Percentiles rank a stretch among this genome's conserved stretches.
These are phyloP conservation scores for Puccinia coronata DNA, from an alignment of 1,284 basidiomycete genomes.

Conservation along the genomic window DNA sequence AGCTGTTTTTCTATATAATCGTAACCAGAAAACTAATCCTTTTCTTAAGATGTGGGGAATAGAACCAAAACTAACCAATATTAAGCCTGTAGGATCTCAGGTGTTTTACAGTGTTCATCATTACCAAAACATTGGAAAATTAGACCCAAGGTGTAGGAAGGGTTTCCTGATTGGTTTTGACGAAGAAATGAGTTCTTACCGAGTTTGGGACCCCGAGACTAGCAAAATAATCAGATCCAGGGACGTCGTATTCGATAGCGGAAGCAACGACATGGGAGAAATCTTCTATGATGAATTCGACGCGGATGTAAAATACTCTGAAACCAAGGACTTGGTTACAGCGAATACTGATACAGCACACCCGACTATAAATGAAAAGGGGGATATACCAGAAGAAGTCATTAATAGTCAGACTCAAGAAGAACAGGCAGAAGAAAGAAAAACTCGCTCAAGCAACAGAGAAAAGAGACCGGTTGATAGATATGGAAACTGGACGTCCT, in stretches of 20 bases:
- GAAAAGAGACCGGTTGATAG: constrained; percentile 21
- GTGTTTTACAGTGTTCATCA: constrained; percentile 10
- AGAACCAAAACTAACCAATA: constrained; percentile 2
- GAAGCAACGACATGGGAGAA: background rate
- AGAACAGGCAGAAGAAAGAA: background rate
- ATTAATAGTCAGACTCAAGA: background rate
- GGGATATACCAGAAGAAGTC: background rate
- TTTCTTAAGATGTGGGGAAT: background rate
- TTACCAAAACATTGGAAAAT: constrained; percentile 7
- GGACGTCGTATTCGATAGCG: constrained; percentile 20
- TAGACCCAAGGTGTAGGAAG: constrained; percentile 8
- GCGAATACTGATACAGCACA: background rate
- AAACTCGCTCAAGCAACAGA: constrained; percentile 8
- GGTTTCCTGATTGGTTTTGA: constrained; percentile 28
- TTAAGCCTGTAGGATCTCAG: background rate
- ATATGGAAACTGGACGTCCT: constrained; percentile 25
- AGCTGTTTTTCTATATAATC: constrained; percentile 5
- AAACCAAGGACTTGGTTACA: too few species aligned
- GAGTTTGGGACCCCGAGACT: constrained; percentile 2
- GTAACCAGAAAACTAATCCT: constrained; percentile 20
- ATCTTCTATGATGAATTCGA: constrained; percentile 5
- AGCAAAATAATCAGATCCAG: constrained; percentile 18
- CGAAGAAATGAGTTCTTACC: constrained; percentile 9
- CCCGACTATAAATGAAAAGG: constrained; percentile 9
- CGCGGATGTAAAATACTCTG: background rate